Conservation (phyloP, 2,329 filamentous ascomycete species). For the Metarhizium brunneum region DNA sequence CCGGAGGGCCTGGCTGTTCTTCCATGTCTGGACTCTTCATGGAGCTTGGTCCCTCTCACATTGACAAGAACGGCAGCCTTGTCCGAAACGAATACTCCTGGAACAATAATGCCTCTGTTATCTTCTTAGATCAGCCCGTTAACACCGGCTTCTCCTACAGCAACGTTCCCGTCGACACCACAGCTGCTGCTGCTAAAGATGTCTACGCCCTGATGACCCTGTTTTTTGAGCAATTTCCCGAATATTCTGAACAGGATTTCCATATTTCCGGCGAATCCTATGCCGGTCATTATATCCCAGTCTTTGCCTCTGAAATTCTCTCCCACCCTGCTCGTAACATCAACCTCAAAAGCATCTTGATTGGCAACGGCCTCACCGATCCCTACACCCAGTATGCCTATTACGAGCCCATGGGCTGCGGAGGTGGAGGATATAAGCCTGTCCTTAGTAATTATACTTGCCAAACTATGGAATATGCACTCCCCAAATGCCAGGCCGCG, state of each 20-base stretch:
- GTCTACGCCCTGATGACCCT: slow-evolving; percentile 91
- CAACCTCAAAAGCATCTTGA: slow-evolving; percentile 88
- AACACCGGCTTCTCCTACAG: slow-evolving; percentile 98
- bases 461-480: slow-evolving; percentile 80
- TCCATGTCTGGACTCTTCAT: slow-evolving; percentile 94
- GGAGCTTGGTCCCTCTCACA: slow-evolving; percentile 81
- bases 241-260: slow-evolving; percentile 90
- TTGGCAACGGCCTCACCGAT: slow-evolving; percentile 94
- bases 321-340: slow-evolving; percentile 93
- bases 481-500: slow-evolving; percentile 77
- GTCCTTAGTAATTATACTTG: slow-evolving; percentile 72
- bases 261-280: slow-evolving; percentile 95
- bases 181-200: slow-evolving; percentile 89
- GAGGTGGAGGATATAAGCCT: slow-evolving; percentile 82
- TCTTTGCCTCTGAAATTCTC: slow-evolving; percentile 83
- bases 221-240: slow-evolving; percentile 97
- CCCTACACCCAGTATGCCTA: slow-evolving; percentile 83
- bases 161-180: slow-evolving; percentile 78
- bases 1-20: slow-evolving; percentile 91
- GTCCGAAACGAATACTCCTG: slow-evolving; percentile 82
- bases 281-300: slow-evolving; percentile 88
- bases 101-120: slow-evolving; percentile 95
- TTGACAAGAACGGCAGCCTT: slow-evolving; percentile 72
- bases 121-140: slow-evolving; percentile 98
- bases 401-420: slow-evolving; percentile 96